Base-by-base conservation (phyloP, 805 yeast genomes). In the Ogataea pignaliae region DNA sequence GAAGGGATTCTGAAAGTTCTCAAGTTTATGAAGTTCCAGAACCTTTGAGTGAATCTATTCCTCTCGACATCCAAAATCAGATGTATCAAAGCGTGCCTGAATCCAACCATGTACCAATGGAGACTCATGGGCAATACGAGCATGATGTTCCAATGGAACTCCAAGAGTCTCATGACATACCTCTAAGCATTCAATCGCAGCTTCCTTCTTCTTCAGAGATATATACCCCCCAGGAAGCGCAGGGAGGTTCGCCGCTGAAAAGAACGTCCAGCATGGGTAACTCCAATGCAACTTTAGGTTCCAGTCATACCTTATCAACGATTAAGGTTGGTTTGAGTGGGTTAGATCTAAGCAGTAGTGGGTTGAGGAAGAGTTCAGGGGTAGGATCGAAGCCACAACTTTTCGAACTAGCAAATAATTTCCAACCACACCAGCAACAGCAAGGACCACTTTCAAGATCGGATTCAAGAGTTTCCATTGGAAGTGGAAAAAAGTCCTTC, bases 301-400 rank as follows among this genome's bases (percentile, higher is more conserved):
- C 45, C 7, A 35, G 39, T 14, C 26, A 51, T 7, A 52, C 51
- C 44, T 39, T 61, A 8, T 57, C 65, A 3, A 57, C 61, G 3
- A 59, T 60, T n/a, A 61, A 61, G 34, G 56, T 55, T 14, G 67
- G 67, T 2, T 40, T 61, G 16, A 53, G 60, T 41, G 67, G 67
- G 1, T 48, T 61, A 16, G 64, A 63, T 46, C 42, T 63, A 18
- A 54, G 55, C n/a, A 50, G 46, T 13, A 35, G 63, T 1, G 66
- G 66, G 4, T 47, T 62, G 13, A 45, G 48, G n/a, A 52, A 55
- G 36, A 55, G 62, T 35, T 50, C 60, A 7, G 63, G 65, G 15
- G 48, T 48, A 15, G 63, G 65, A 2, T 61, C 65, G 1, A 60
- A 48, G 44, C 63, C 64, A 0, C 65, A 61, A 35, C 44, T 62